Percentiles rank a stretch among this genome's conserved stretches.
Conservation (phyloP, 768 basidiomycete species). For the Clavaria fumosa region DNA sequence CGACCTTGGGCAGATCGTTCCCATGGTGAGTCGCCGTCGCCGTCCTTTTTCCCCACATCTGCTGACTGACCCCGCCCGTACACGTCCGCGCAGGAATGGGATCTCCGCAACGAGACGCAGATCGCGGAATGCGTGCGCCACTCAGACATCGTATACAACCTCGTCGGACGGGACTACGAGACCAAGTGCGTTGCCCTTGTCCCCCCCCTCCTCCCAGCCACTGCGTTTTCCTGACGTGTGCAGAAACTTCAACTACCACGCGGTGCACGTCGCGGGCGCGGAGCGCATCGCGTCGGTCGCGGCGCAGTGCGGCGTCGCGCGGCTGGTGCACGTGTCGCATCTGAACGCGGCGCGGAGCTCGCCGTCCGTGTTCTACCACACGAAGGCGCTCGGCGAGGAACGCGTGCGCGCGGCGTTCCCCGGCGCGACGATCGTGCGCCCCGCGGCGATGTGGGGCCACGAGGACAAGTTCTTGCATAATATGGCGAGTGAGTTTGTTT, state of each 20-base stretch:
- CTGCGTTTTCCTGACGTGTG: slow-evolving; percentile 9
- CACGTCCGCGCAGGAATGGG: slow-evolving; percentile 75
- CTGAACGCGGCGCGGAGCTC: slow-evolving; percentile 76
- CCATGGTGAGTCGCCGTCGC: slow-evolving; percentile 46
- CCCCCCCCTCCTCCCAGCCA: slow-evolving; percentile 3
- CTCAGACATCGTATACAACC: slow-evolving; percentile 94
- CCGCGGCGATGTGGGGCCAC: slow-evolving; percentile 76
- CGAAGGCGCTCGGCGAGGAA: slow-evolving; percentile 84
- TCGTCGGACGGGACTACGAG: slow-evolving; percentile 85
- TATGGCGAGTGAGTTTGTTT: slow-evolving; percentile 57
- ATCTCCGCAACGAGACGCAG: slow-evolving; percentile 76
- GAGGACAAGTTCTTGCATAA: slow-evolving; percentile 92
- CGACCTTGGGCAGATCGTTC: slow-evolving; percentile 91
- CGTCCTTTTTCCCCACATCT: slow-evolving; percentile 1
- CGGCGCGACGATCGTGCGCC: slow-evolving; percentile 75
- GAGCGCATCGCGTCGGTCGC: slow-evolving; percentile 77
- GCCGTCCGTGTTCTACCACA: slow-evolving; percentile 67
- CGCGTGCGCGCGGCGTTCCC: slow-evolving; percentile 74
- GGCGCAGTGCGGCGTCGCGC: slow-evolving; percentile 58
- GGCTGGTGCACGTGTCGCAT: slow-evolving; percentile 90
- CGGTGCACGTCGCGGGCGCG: slow-evolving; percentile 73
- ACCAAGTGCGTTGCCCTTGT: slow-evolving; percentile 54
- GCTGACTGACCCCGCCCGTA: slow-evolving; percentile 8
- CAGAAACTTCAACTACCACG: slow-evolving; percentile 82
- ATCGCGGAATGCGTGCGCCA: slow-evolving; percentile 89